Evolutionary conservation across 352 stramenopile genomes (phyloP), one percentile per base, ranked within the genome.

Genomic region (Porosira glacialis): DNA sequence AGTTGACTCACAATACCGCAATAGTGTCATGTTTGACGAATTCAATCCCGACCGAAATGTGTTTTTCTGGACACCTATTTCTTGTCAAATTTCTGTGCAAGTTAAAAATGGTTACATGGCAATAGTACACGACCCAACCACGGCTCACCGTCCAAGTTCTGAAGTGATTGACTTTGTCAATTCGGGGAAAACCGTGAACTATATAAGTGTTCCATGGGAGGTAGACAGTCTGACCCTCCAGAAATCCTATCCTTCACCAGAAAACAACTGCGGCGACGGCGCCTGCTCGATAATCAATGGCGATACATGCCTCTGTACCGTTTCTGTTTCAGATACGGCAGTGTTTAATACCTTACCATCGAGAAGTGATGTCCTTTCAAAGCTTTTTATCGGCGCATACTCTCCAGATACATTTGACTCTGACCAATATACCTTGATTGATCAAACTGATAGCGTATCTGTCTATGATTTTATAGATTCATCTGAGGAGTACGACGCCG

Each of bases 301-400:
- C 58, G 55, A 77, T 36, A 45, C 56, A 44, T 87, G 78, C 48
- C 44, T 75, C 4, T 87, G 78, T 36, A 58, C 70, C 39, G 62
- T 82, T 19, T 60, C 51, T 21, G 21, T 82, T 15, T 51, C 26
- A 11, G 75, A 82, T 38, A 64, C 27, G 56, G 35, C 56, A 31
- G 74, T 53, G 15, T 84, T 78, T 35, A 58, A 41, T 55, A 70
- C 65, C 13, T 24, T 80, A 1, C 79, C 79, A 30, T 73, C 75
- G 11, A 76, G 71, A 36, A 61, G 78, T n/a, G 70, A 80, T 26
- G 59, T 80, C 47, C 58, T 87, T 4, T 63, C 61, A 39, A n/a
- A n/a, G n/a, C 57, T 87, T 3, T 64, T 79, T n/a, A 48, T 79
- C 65, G 78, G 78, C 7, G 71, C 70, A 10, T 75, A 66, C 52